Evolutionary conservation across 1,284 basidiomycete genomes (phyloP), one percentile per base, ranked within the genome.

Genomic region (Cryptococcus sp.): DNA sequence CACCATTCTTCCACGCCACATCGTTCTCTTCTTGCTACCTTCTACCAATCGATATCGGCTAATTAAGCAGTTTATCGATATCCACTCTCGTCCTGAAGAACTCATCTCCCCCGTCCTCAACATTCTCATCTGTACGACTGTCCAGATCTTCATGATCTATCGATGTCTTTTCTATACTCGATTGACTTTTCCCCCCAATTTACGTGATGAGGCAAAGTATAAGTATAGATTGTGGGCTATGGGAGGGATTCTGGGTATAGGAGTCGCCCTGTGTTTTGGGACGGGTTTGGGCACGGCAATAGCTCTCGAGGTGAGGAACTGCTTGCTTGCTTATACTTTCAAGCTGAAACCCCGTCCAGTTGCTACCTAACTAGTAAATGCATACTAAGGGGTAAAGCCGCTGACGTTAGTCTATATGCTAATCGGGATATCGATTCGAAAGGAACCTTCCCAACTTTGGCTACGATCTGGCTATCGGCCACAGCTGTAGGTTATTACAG

Each of bases 381-480:
- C 11, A 32, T 14, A 2, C 4, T 10, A 10, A 33, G n/a, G 4
- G 34, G 30, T 23, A n/a, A 7, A 5, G n/a, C 2, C 34, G 30
- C 46, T 14, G 38, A 41, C 5, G 3, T 14, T 32, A 59, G 58
- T 32, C 14, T 60, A 30, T 53, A 60, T 41, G 59, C 59, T 4
- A 49, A 49, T 49, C n/a, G 56, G 30, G 32, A 13, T 3, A 32
- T 47, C 31, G 42, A 57, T 31, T 36, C 56, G n/a, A 41, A 31
- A 7, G 49, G 38, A 5, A 31, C 44, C 3, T 50, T 60, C 35
- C 45, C 56, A 0, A 48, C 31, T 3, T 88, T 89, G 34, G 89
- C 90, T 62, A 93, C 90, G 23, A 93, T 81, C 61, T 92, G 86
- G 2, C 89, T 92, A 43, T 89, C 77, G 23, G 87, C 89, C 76